These are phyloP conservation scores for Daucus carota DNA, from an alignment of 129 eudicot species.

Conservation along the genomic window DNA sequence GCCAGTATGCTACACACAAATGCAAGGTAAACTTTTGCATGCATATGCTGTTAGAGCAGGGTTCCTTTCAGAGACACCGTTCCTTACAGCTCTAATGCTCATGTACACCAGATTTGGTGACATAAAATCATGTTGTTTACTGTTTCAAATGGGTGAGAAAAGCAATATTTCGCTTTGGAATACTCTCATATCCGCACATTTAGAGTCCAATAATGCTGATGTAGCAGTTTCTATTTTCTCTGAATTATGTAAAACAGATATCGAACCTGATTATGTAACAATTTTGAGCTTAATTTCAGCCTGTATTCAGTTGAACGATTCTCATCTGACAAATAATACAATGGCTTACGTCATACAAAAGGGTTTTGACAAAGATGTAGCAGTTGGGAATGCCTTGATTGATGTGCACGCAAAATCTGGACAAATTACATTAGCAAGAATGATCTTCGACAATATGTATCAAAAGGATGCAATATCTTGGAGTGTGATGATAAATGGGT, in stretches of 20 bases:
- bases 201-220: conserved; percentile 14
- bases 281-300: conserved; percentile 34
- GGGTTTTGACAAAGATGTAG: conserved; percentile 36
- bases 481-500: conserved; percentile 47
- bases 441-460: conserved; percentile 27
- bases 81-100: conserved; percentile 37
- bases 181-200: conserved; percentile 33
- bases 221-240: conserved; percentile 27
- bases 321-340: conserved; percentile 21
- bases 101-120: conserved; percentile 38
- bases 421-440: conserved; percentile 26
- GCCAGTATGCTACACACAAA: conserved; percentile 19
- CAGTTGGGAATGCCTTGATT: conserved; percentile 34
- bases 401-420: conserved; percentile 49
- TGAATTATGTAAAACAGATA: conserved; percentile 21
- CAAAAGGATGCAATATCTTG: conserved; percentile 43
- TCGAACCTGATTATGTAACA: conserved; percentile 34
- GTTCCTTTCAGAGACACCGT: conserved; percentile 24
- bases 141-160: conserved; percentile 38
- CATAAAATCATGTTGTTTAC: conserved; percentile 18
- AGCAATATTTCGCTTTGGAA: conserved; percentile 44
- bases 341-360: conserved; percentile 28
- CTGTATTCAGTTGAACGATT: conserved; percentile 32
- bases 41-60: conserved; percentile 33
- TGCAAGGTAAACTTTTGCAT: conserved; percentile 45